A percentile compares a stretch with the other conserved stretches of the same genome.
These are phyloP conservation scores for Oemleria cerasiformis DNA, from an alignment of 306 rosid genomes.

Conservation along the genomic window DNA sequence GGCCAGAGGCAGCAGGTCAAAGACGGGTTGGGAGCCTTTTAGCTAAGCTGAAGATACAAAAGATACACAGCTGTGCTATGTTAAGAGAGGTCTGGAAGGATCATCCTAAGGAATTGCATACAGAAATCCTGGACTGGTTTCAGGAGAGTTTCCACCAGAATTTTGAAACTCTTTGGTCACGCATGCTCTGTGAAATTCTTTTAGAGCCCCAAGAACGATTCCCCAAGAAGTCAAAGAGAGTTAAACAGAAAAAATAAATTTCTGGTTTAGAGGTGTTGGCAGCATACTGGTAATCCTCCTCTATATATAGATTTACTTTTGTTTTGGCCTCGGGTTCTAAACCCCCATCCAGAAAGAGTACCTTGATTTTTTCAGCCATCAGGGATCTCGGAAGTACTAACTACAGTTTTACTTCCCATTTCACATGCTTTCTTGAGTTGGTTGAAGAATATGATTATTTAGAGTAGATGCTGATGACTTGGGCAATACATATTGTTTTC, in stretches of 20 bases:
- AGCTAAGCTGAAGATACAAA: slow-evolving; percentile 40
- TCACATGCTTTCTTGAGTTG: too few species aligned
- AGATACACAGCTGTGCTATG: slow-evolving; percentile 47
- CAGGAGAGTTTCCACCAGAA: slow-evolving; percentile 54
- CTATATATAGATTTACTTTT: too few species aligned
- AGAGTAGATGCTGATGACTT: too few species aligned
- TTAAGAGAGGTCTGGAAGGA: slow-evolving; percentile 69
- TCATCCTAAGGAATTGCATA: slow-evolving; percentile 55
- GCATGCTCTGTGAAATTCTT: slow-evolving; percentile 57
- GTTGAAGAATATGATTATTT: too few species aligned
- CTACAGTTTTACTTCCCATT: too few species aligned
- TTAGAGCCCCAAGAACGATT: slow-evolving; percentile 44
- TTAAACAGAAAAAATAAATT: slow-evolving; percentile 4
- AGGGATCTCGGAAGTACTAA: too few species aligned
- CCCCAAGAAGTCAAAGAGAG: slow-evolving; percentile 12
- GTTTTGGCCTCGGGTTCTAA: too few species aligned
- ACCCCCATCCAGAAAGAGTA: too few species aligned
- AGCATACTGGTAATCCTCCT: neutral
- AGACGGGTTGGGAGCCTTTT: slow-evolving; percentile 77
- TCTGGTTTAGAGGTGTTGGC: neutral
- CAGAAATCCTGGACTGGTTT: slow-evolving; percentile 81
- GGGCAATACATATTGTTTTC: too few species aligned
- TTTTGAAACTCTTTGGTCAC: slow-evolving; percentile 55
- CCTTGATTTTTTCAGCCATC: too few species aligned
- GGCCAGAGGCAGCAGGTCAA: slow-evolving; percentile 70